Percentiles rank a stretch among this genome's conserved stretches.
Conservation (phyloP, 306 rosid species). For the Dryas drummondii region DNA sequence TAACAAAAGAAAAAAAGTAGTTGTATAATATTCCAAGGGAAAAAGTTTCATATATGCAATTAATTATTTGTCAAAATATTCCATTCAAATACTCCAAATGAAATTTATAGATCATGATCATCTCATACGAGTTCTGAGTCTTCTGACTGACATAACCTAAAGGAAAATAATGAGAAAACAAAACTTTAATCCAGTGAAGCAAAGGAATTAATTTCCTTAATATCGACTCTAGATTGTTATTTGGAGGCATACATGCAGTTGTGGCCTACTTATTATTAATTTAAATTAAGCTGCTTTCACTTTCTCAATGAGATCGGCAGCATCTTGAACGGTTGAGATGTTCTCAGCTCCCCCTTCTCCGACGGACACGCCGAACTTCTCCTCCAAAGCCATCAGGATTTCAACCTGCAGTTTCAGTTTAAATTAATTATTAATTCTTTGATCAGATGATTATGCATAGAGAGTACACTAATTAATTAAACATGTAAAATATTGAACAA, state of each 20-base stretch:
- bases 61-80: constrained; percentile 14
- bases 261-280: not conserved
- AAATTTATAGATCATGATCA: not conserved
- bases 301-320: constrained; percentile 67
- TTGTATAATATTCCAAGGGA: not conserved
- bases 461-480: not conserved
- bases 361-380: constrained; percentile 59
- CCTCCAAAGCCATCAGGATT: constrained; percentile 69
- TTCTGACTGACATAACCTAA: not conserved
- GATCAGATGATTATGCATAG: not conserved
- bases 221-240: constrained; percentile 1
- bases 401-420: constrained; percentile 41
- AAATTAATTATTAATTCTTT: too few relatives aligned
- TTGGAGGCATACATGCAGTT: constrained; percentile 3
- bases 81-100: constrained; percentile 1
- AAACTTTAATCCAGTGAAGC: constrained; percentile 1
- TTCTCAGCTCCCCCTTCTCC: constrained; percentile 73
- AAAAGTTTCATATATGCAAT: not conserved
- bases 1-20: not conserved
- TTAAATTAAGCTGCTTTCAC: constrained; percentile 27
- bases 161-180: not conserved
- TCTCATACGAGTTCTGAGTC: not conserved
- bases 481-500: not conserved
- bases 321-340: constrained; percentile 65
- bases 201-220: not conserved